phyloP scores from a whole-genome alignment of 129 eudicot species.

The Chrysanthemum makinoi region DNA sequence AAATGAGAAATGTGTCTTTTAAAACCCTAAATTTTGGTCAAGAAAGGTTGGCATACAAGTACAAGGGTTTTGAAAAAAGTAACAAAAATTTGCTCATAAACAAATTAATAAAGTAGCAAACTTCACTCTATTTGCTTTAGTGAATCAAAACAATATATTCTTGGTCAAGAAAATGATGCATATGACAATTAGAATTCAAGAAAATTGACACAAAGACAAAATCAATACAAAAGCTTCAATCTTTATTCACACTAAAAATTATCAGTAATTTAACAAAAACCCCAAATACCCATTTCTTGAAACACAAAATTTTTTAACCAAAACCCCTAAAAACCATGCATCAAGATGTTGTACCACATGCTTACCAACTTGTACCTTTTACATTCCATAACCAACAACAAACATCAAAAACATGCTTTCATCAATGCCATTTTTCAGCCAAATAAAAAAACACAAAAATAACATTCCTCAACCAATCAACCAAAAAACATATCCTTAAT shows the following conservation, averaged over 20 bases:
- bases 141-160: no score
- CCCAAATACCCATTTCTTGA: constrained; percentile 1
- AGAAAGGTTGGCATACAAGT: no score
- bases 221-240: constrained; percentile 9
- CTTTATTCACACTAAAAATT: not conserved
- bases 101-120: no score
- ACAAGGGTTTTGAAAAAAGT: no score
- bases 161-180: not conserved
- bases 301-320: not conserved
- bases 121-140: no score
- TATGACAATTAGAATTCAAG: not conserved
- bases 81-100: no score
- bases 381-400: constrained; percentile 9
- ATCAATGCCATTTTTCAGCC: constrained; percentile 26
- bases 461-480: constrained; percentile 37
- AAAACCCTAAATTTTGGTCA: no score
- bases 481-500: constrained; percentile 9
- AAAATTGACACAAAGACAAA: constrained; percentile 25
- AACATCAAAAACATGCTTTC: constrained; percentile 23
- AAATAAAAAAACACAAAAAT: constrained; percentile 28
- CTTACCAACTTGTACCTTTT: constrained; percentile 29
- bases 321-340: constrained; percentile 13
- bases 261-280: not conserved
- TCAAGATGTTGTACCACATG: constrained; percentile 27
- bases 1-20: no score